A percentile compares a stretch with the other conserved stretches of the same genome.
Conservation (phyloP, 2,329 filamentous ascomycete genomes). For the Escovopsis weberi region DNA sequence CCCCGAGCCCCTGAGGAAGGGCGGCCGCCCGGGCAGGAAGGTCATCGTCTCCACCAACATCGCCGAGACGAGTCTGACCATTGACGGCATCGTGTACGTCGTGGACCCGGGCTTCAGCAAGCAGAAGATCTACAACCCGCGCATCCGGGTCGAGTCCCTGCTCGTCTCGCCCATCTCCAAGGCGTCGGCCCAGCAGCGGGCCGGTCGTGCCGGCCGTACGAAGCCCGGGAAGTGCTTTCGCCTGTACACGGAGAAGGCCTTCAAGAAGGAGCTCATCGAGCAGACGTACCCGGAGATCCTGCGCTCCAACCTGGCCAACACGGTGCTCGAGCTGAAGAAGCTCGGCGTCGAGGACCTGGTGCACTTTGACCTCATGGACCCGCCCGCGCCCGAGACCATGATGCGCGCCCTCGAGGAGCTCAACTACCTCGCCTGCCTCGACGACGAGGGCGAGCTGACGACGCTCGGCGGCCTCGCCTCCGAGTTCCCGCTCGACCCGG, state of each 20-base stretch:
- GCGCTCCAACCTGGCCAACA: constrained; percentile 85
- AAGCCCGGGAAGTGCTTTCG: constrained; percentile 97
- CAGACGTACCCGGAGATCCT: constrained; percentile 95
- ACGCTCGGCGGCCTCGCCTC: constrained; percentile 74
- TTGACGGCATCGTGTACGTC: constrained; percentile 97
- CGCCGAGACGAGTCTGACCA: constrained; percentile 92
- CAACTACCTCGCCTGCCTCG: constrained; percentile 90
- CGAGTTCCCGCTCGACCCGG: constrained; percentile 88
- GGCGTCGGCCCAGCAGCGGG: constrained; percentile 90
- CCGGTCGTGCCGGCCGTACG: constrained; percentile 97
- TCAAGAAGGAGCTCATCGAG: constrained; percentile 96
- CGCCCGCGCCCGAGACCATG: constrained; percentile 90
- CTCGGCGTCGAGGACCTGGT: constrained; percentile 90
- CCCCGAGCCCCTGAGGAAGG: constrained; percentile 55
- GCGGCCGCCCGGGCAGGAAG: constrained; percentile 81
- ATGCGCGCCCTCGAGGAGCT: constrained; percentile 96
- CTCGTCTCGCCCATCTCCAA: constrained; percentile 98
- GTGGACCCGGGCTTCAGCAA: constrained; percentile 99
- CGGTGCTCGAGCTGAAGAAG: constrained; percentile 93
- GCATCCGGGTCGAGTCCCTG: constrained; percentile 89
- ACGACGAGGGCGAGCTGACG: constrained; percentile 91
- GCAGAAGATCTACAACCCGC: constrained; percentile 97
- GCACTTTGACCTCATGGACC: constrained; percentile 98
- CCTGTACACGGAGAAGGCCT: constrained; percentile 85
- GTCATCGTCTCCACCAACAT: constrained; percentile 94